phyloP scores from a whole-genome alignment of 106 monocot genomes.

The Chionographis japonica region DNA sequence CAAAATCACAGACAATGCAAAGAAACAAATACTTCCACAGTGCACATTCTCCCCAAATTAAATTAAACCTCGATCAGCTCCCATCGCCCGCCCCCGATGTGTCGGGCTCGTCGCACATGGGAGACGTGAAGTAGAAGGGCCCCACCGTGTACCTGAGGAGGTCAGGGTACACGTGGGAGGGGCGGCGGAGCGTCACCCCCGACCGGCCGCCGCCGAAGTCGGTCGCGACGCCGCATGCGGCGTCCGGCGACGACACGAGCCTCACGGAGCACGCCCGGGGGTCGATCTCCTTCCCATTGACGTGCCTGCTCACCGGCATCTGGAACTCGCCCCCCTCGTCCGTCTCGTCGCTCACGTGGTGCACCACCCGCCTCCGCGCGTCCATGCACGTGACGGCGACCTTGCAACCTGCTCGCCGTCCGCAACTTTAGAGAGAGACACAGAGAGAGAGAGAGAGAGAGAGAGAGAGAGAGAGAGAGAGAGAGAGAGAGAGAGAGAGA shows the following conservation, averaged over 20 bases:
- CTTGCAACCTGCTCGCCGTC: constrained; percentile 26
- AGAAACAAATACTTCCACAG: too few species aligned
- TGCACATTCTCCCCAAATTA: too few species aligned
- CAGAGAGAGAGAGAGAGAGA: background rate
- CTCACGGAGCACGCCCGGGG: constrained; percentile 38
- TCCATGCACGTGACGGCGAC: constrained; percentile 76
- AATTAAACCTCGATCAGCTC: background rate
- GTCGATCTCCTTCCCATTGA: constrained; percentile 21
- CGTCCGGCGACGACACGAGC: constrained; percentile 56
- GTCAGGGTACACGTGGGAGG: constrained; percentile 42
- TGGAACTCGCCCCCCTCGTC: constrained; percentile 60
- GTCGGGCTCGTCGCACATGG: constrained; percentile 53
- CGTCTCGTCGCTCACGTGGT: constrained; percentile 38
- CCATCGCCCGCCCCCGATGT: constrained; percentile 4
- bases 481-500: background rate
- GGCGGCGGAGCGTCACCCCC: constrained; percentile 41
- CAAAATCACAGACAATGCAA: too few species aligned
- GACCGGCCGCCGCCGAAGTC: constrained; percentile 50
- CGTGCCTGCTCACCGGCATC: constrained; percentile 24
- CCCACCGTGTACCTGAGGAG: constrained; percentile 52
- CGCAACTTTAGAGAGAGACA: too few species aligned
- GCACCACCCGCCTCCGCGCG: constrained; percentile 25
- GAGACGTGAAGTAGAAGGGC: constrained; percentile 66
- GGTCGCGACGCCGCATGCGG: constrained; percentile 46
- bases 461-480: background rate